Conservation (phyloP, 768 basidiomycete genomes). For the Auriculariales sp. region DNA sequence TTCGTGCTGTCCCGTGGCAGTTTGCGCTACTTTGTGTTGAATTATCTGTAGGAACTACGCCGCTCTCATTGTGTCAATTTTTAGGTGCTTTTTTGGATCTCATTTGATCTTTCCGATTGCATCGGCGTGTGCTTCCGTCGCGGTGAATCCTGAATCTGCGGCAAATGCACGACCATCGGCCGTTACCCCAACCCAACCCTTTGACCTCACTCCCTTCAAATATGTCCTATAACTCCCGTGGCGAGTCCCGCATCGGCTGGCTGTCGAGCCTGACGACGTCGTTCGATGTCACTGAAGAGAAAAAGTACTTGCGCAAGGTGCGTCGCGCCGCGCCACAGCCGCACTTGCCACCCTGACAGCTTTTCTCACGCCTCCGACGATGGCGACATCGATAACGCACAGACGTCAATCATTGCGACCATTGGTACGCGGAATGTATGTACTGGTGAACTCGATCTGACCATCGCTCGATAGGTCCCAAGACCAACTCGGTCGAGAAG, state of each 20-base stretch:
- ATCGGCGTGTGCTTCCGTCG: too few species aligned
- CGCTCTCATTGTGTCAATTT: too few species aligned
- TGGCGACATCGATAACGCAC: slow-evolving; percentile 2
- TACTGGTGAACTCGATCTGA: not conserved
- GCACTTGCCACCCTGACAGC: slow-evolving; percentile 4
- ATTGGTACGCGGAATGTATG: slow-evolving; percentile 50
- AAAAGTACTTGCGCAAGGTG: slow-evolving; percentile 87
- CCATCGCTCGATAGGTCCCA: slow-evolving; percentile 50
- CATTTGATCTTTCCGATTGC: too few species aligned
- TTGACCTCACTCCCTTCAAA: not conserved
- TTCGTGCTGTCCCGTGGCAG: too few species aligned
- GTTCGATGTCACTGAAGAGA: slow-evolving; percentile 56
- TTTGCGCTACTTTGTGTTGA: too few species aligned
- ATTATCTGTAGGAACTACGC: too few species aligned
- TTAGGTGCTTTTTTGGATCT: too few species aligned
- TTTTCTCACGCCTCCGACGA: slow-evolving; percentile 1
- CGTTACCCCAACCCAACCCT: not conserved
- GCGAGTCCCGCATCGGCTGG: slow-evolving; percentile 70
- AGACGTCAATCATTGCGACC: slow-evolving; percentile 98
- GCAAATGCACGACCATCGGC: not conserved
- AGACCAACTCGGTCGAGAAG: slow-evolving; percentile 85
- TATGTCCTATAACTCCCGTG: not conserved
- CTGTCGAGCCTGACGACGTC: slow-evolving; percentile 66
- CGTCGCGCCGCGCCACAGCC: slow-evolving; percentile 11
- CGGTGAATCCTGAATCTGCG: too few species aligned